These are phyloP conservation scores for Olyra latifolia DNA, from an alignment of 176 grass and related monocot species.

Conservation along the genomic window DNA sequence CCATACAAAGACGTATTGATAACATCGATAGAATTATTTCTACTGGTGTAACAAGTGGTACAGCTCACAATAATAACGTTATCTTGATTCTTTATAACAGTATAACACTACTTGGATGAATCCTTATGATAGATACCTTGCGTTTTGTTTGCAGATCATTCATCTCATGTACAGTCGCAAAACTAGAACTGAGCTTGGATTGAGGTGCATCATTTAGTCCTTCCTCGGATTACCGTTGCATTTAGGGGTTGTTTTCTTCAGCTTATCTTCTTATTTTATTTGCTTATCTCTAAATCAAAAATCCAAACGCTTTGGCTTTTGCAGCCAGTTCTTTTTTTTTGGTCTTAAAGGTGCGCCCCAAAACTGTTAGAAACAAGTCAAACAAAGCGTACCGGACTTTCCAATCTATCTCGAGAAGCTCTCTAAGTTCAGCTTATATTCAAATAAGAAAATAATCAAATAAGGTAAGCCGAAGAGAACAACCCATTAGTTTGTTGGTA, in stretches of 20 bases:
- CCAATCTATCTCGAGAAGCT: no score
- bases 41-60: slow-evolving; percentile 60
- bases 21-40: slow-evolving; percentile 75
- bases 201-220: slow-evolving; percentile 29
- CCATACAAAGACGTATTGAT: slow-evolving; percentile 89
- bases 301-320: no score
- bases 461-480: no score
- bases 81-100: background rate
- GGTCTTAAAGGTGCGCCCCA: no score
- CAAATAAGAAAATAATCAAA: no score
- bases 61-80: background rate
- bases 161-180: slow-evolving; percentile 44
- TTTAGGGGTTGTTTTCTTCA: no score
- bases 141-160: slow-evolving; percentile 36
- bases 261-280: no score
- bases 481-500: background rate
- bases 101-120: background rate
- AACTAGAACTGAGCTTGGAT: slow-evolving; percentile 40
- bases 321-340: no score
- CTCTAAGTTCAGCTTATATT: no score
- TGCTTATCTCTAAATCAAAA: no score
- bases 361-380: no score
- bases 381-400: no score
- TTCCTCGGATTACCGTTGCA: background rate
- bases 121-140: background rate